Evolutionary conservation across 2,329 filamentous ascomycete genomes (phyloP).

Genomic region (Penicillium nordicum): DNA sequence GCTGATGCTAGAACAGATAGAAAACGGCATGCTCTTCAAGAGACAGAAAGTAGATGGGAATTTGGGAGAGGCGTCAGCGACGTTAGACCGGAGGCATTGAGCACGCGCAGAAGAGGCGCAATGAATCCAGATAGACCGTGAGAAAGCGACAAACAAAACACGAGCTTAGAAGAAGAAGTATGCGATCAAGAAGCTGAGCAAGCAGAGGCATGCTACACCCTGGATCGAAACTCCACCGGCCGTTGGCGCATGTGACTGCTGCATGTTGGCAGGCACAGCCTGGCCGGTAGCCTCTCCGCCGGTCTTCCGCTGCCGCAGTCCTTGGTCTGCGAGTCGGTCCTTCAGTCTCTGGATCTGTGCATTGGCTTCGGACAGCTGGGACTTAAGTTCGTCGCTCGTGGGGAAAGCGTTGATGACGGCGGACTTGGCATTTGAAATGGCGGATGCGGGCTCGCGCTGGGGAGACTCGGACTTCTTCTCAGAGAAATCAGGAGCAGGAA

Average conservation of each 20-base stretch:
- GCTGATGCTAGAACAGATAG: conserved; percentile 28
- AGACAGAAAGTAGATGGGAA: conserved; percentile 25
- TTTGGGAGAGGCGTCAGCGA: conserved; percentile 23
- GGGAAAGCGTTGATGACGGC: conserved; percentile 50
- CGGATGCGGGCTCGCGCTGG: conserved; percentile 34
- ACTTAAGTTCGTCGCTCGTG: conserved; percentile 62
- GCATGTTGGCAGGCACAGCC: conserved; percentile 47
- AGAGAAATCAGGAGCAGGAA: conserved; percentile 36
- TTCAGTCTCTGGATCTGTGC: conserved; percentile 67
- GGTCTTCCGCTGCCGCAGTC: conserved; percentile 75
- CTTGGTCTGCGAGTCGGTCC: conserved; percentile 62
- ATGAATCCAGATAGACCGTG: conserved; percentile 5
- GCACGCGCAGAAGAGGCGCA: conserved; percentile 14
- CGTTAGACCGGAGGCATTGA: conserved; percentile 22
- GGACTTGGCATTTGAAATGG: conserved; percentile 40
- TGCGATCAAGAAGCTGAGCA: conserved; percentile 87
- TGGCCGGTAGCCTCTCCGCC: conserved; percentile 52
- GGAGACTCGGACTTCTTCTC: conserved; percentile 41
- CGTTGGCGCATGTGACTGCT: conserved; percentile 55
- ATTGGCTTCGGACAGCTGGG: conserved; percentile 71
- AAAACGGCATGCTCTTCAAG: conserved; percentile 25
- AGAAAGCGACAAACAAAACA: conserved; percentile 11
- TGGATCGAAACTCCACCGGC: conserved; percentile 79
- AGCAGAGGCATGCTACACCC: conserved; percentile 75
- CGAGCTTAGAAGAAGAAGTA: conserved; percentile 83